Percentiles rank a stretch among this genome's conserved stretches.
These are phyloP conservation scores for Leccinum cinnamomeum DNA, from an alignment of 1,284 basidiomycete species.

Conservation along the genomic window DNA sequence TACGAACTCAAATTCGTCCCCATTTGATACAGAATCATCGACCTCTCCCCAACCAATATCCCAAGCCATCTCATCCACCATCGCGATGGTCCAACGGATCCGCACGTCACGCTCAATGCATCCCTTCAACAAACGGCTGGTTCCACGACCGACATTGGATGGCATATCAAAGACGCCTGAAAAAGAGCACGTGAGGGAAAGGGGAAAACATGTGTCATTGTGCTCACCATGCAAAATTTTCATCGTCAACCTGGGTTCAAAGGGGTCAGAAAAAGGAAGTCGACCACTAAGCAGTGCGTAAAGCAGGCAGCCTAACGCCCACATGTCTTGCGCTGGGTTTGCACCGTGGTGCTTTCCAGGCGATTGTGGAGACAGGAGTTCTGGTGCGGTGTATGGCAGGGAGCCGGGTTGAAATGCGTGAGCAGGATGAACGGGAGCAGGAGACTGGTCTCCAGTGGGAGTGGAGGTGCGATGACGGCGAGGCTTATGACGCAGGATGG, in stretches of 20 bases:
- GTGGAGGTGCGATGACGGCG: constrained; percentile 62
- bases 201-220: background rate
- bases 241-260: constrained; percentile 87
- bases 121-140: constrained; percentile 70
- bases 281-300: constrained; percentile 79
- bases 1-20: constrained; percentile 32
- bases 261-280: constrained; percentile 84
- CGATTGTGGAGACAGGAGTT: constrained; percentile 55
- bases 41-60: constrained; percentile 72
- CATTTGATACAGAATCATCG: constrained; percentile 26
- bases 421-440: constrained; percentile 30
- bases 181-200: constrained; percentile 11
- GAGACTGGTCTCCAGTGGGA: constrained; percentile 42
- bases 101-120: constrained; percentile 65
- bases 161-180: constrained; percentile 63
- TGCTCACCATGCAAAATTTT: constrained; percentile 83
- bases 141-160: constrained; percentile 61
- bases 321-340: constrained; percentile 84
- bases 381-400: constrained; percentile 86
- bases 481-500: constrained; percentile 38
- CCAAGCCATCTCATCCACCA: constrained; percentile 78
- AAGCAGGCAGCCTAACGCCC: constrained; percentile 89
- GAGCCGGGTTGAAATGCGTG: constrained; percentile 76
- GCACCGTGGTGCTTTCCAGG: constrained; percentile 30
- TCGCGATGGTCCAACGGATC: constrained; percentile 71